Evolutionary conservation across 768 basidiomycete genomes (phyloP), one percentile per base, ranked within the genome.

Genomic region (Kwoniella botswanensis): DNA sequence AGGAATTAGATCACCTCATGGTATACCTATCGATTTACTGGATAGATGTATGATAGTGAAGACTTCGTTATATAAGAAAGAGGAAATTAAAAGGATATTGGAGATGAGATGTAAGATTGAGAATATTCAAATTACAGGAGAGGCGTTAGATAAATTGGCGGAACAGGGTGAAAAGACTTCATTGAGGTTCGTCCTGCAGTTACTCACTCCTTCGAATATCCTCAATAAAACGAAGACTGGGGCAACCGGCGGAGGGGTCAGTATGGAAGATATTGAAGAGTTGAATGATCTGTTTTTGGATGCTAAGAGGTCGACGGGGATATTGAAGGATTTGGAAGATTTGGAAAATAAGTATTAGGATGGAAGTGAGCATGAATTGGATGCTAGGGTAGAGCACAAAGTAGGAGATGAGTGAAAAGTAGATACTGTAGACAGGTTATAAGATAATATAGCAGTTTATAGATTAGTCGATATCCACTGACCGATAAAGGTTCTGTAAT

Each of bases 21-120:
- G 97, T 13, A 86, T 98, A 54, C 97, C 97, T 12, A 88, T 94
- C 58, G 96, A 99, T 85, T 86, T 98, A 17, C 87, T 98, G 56
- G 97, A 98, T 85, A 88, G 96, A 90, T 94, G 85, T 83, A 90
- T 99, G 86, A 98, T 98, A 69, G 96, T 98, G 21, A 92, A 93
- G 78, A 98, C 96, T 1, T 89, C 92, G 68, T 86, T 88, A 13
- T 95, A 98, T 82, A 88, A 88, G 7, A 87, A 89, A 53, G 92
- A 92, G 12, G 92, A 98, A 80, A 91, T 98, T 57, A 89, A 89
- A 44, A 90, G 90, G 81, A 94, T 98, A 24, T 87, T 98, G 0
- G 91, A 92, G 76, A 86, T 94, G 65, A 89, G 97, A 63, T 92
- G 93, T 7, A 90, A 89, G 71, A 88, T 93, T 1, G 97, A 98